Percentiles rank a stretch among this genome's conserved stretches.
These are phyloP conservation scores for Amanita jacksonii DNA, from an alignment of 768 basidiomycete genomes.

Conservation along the genomic window DNA sequence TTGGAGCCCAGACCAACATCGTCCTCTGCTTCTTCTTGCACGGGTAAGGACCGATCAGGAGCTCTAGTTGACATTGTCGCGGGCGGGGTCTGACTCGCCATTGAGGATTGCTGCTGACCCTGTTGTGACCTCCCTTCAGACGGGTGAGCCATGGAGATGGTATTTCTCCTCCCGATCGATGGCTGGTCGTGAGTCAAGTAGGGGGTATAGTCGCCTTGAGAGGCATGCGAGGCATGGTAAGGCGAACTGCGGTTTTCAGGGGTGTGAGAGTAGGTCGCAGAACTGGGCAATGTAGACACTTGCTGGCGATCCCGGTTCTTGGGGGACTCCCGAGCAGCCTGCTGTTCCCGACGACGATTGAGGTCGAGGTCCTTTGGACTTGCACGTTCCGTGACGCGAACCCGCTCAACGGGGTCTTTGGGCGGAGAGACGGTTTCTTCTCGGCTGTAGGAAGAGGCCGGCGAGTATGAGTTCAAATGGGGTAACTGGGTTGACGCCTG, in stretches of 20 bases:
- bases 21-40: slow-evolving; percentile 71
- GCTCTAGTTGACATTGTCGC: slow-evolving; percentile 46
- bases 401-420: slow-evolving; percentile 45
- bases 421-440: slow-evolving; percentile 34
- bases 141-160: slow-evolving; percentile 10
- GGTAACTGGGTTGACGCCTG: slow-evolving; percentile 14
- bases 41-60: slow-evolving; percentile 64
- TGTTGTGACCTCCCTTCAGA: slow-evolving; percentile 2
- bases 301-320: slow-evolving; percentile 36
- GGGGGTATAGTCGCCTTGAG: slow-evolving; percentile 33
- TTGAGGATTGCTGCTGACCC: slow-evolving; percentile 22
- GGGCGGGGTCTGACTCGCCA: slow-evolving; percentile 44
- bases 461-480: slow-evolving; percentile 18
- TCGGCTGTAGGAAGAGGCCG: slow-evolving; percentile 17
- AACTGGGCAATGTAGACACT: slow-evolving; percentile 17
- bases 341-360: slow-evolving; percentile 29
- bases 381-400: slow-evolving; percentile 39
- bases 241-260: slow-evolving; percentile 46
- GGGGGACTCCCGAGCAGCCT: slow-evolving; percentile 38
- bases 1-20: slow-evolving; percentile 33
- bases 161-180: slow-evolving; percentile 21
- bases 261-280: slow-evolving; percentile 31
- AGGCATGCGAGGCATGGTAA: slow-evolving; percentile 30
- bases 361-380: slow-evolving; percentile 47
- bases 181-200: slow-evolving; percentile 40